Percentiles rank a stretch among this genome's conserved stretches.
phyloP scores from a whole-genome alignment of 495 filamentous ascomycete species.

The Lophiostoma macrostomum region DNA sequence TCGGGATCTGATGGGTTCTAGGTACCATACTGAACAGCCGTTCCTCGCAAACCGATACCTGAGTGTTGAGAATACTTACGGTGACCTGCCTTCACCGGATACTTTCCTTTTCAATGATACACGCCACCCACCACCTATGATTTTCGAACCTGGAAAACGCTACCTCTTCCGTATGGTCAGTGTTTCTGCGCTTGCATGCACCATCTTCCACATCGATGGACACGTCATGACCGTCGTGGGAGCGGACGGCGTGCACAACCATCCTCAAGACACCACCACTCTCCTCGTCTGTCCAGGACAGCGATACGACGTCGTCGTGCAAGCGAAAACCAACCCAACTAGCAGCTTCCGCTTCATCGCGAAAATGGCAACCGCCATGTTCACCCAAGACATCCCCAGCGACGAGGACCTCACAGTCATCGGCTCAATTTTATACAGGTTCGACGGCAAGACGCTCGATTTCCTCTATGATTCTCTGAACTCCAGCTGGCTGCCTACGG shows the following conservation, averaged over 20 bases:
- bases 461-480: not conserved
- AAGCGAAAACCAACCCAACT: not conserved
- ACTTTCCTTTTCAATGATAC: constrained; percentile 27
- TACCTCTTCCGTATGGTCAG: constrained; percentile 28
- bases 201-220: constrained; percentile 21
- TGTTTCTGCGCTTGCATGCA: constrained; percentile 13
- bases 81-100: constrained; percentile 16
- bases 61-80: constrained; percentile 16
- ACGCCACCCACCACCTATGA: constrained; percentile 2
- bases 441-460: not conserved
- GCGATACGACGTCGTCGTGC: constrained; percentile 30
- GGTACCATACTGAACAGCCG: constrained; percentile 28
- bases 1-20: not conserved
- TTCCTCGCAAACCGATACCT: constrained; percentile 21
- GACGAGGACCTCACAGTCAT: constrained; percentile 13
- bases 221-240: constrained; percentile 22
- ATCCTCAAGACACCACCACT: constrained; percentile 8
- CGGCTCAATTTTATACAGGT: constrained; percentile 17
- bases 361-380: constrained; percentile 28
- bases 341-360: constrained; percentile 21
- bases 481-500: not conserved
- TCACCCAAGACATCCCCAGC: constrained; percentile 6
- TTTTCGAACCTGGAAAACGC: constrained; percentile 18
- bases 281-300: constrained; percentile 30
- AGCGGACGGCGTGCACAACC: constrained; percentile 21